Percentiles rank a stretch among this genome's conserved stretches.
phyloP scores from a whole-genome alignment of 2,329 filamentous ascomycete genomes.

The Periconia macrospinosa region DNA sequence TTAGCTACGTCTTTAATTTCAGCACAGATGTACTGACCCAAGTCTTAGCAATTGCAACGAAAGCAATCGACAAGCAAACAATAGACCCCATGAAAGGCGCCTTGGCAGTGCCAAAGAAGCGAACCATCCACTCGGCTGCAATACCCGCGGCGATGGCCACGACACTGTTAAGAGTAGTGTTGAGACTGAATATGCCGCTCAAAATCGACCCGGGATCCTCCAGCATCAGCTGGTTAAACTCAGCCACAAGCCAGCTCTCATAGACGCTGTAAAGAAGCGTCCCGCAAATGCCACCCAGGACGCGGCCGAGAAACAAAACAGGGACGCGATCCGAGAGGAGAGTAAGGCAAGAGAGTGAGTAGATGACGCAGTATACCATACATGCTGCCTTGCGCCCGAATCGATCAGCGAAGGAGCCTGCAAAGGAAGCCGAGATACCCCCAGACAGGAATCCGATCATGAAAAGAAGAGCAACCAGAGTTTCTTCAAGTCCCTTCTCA shows the following conservation, averaged over 20 bases:
- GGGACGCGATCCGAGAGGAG: constrained; percentile 52
- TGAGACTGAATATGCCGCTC: constrained; percentile 58
- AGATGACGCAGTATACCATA: constrained; percentile 57
- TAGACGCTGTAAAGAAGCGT: constrained; percentile 62
- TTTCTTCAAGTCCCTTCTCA: constrained; percentile 51
- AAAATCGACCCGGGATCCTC: constrained; percentile 49
- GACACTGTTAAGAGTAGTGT: constrained; percentile 47
- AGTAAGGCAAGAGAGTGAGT: constrained; percentile 57
- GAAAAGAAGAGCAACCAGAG: constrained; percentile 45
- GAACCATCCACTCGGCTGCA: constrained; percentile 56
- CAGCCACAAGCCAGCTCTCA: constrained; percentile 64
- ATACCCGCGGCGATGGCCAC: constrained; percentile 60
- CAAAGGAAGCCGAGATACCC: constrained; percentile 52
- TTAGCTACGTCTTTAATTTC: constrained; percentile 2
- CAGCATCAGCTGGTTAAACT: constrained; percentile 54
- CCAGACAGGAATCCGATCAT: constrained; percentile 53
- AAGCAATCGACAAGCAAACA: constrained; percentile 49
- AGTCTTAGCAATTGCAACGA: constrained; percentile 49
- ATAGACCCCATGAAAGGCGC: constrained; percentile 56
- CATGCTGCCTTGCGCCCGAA: constrained; percentile 57
- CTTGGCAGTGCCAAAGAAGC: constrained; percentile 50
- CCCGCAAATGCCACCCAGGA: constrained; percentile 59
- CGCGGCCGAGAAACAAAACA: constrained; percentile 56
- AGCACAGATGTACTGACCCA: constrained; percentile 49
- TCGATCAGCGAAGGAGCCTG: constrained; percentile 54